Base-by-base conservation (phyloP, 2,329 filamentous ascomycete species). In the Dothiorella sarmentorum region DNA sequence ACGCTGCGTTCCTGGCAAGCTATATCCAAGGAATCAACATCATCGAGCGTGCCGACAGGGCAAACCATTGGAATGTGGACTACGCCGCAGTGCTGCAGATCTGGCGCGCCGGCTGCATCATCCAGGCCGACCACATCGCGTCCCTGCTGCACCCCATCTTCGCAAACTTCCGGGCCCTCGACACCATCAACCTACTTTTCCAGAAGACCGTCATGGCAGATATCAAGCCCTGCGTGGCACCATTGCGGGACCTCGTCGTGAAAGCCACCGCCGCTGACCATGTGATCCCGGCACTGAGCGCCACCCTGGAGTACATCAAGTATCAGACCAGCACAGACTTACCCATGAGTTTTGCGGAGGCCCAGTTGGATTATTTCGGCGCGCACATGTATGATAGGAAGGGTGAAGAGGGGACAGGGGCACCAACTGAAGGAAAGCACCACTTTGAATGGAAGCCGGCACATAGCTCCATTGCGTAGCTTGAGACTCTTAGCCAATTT, bases 31-130 rank as follows among this genome's bases (percentile, higher is more conserved):
- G 86, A 6, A 75, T 89, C 49, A 82, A 87, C 65, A 73, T 88
- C 47, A 84, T 89, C 63, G 79, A 82, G 4, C 78, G 77, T 24
- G 82, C 83, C 0, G 82, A 86, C 65, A 73, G 76, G 40, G 74
- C 82, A 29, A 78, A 87, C 66, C 76, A 78, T 29, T 89, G 86
- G 86, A 74, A 76, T 38, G 77, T 85, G 59, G 71, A 82, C 63
- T 81, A 81, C 64, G 67, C 68, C 13, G 73, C 77, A 26, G 75
- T 84, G 2, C 72, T 84, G 45, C 77, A 82, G 66, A 85, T 89
- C 63, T 89, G 86, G 87, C 80, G 85, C 2, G 83, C 79, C 0
- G 86, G 87, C 7, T 89, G 86, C 70, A 89, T 90, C 69, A 89
- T 90, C 66, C 82, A 86, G 65, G 80, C 83, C 1, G 85, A 88